Evolutionary conservation across 805 yeast genomes (phyloP).

Genomic region (Metschnikowia corniflorae): DNA sequence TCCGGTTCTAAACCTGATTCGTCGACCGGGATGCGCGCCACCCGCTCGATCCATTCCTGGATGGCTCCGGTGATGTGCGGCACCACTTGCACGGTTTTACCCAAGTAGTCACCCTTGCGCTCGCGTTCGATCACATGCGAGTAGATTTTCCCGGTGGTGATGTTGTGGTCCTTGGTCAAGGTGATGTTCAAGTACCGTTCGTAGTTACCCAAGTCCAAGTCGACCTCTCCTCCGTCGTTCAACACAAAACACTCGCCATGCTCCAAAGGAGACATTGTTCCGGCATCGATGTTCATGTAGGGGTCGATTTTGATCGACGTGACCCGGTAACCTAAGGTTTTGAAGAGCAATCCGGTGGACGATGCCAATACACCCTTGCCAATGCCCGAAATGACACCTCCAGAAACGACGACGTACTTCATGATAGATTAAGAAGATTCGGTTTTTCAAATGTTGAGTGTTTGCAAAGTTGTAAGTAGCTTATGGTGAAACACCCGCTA

Average conservation of each 20-base stretch:
- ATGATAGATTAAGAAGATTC: no score
- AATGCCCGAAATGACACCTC: slow-evolving; percentile 99
- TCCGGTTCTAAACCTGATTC: slow-evolving; percentile 85
- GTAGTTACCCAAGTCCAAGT: slow-evolving; percentile 95
- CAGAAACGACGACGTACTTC: slow-evolving; percentile 99
- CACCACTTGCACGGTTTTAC: slow-evolving; percentile 99
- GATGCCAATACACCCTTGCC: slow-evolving; percentile 99
- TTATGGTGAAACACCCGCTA: no score
- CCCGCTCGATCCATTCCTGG: slow-evolving; percentile 97
- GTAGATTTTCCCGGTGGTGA: slow-evolving; percentile 97
- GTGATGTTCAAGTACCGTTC: slow-evolving; percentile 95
- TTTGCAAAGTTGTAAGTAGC: no score
- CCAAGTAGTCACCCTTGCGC: slow-evolving; percentile 95
- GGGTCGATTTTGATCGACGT: slow-evolving; percentile 99
- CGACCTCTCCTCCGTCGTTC: slow-evolving; percentile 99
- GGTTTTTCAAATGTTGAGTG: neutral
- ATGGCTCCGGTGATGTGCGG: slow-evolving; percentile 97
- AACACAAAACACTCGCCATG: slow-evolving; percentile 98
- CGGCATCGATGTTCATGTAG: slow-evolving; percentile 98
- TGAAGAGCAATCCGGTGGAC: slow-evolving; percentile 90
- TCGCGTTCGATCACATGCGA: slow-evolving; percentile 91
- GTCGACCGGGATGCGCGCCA: slow-evolving; percentile 89
- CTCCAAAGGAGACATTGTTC: slow-evolving; percentile 98
- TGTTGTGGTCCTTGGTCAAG: slow-evolving; percentile 89
- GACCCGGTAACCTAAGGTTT: slow-evolving; percentile 90